Conservation (phyloP, 2,329 filamentous ascomycete species). For the Paracamarosporium sp. region DNA sequence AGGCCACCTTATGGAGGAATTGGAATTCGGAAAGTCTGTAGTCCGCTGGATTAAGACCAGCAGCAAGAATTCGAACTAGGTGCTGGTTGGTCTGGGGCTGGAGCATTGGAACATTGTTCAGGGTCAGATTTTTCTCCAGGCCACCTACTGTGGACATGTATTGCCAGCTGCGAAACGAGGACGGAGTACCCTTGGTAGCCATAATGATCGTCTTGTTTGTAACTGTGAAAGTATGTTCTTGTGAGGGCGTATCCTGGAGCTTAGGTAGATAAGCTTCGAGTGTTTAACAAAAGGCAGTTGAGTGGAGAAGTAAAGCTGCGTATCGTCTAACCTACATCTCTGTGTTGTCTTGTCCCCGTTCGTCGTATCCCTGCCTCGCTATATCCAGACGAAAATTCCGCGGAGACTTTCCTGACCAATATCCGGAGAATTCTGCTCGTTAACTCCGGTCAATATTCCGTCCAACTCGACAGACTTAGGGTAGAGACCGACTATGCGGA, state of each 20-base stretch:
- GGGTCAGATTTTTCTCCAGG: constrained; percentile 59
- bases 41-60: constrained; percentile 65
- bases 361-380: constrained; percentile 3
- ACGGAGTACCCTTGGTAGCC: constrained; percentile 8
- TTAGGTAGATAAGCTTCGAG: neutral
- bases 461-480: neutral
- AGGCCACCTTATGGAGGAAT: constrained; percentile 43
- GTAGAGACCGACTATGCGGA: neutral
- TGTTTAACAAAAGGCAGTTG: neutral
- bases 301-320: neutral
- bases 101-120: constrained; percentile 37
- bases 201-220: constrained; percentile 6
- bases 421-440: constrained; percentile 1
- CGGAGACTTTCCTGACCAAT: neutral
- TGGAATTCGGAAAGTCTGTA: constrained; percentile 64
- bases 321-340: constrained; percentile 4
- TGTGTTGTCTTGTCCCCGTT: neutral
- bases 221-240: neutral
- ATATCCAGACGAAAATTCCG: neutral
- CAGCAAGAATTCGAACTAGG: constrained; percentile 14
- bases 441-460: neutral
- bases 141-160: constrained; percentile 53
- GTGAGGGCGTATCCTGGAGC: neutral
- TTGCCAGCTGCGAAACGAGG: constrained; percentile 54
- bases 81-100: constrained; percentile 8